Evolutionary conservation across 495 filamentous ascomycete genomes (phyloP).

Genomic region (Trichoderma erinaceum): DNA sequence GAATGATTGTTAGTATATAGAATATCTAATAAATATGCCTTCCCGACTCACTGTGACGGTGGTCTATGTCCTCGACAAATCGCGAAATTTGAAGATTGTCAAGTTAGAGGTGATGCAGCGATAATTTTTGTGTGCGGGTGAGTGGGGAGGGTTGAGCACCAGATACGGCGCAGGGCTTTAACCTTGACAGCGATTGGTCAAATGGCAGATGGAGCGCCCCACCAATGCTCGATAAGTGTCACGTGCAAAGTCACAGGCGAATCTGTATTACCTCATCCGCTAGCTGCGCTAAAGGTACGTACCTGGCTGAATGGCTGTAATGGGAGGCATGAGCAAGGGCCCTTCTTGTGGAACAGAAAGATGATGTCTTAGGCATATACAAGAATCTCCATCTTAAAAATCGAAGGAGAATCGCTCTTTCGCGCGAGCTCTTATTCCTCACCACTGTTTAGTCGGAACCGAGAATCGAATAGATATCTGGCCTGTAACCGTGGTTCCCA

Average conservation of each 20-base stretch:
- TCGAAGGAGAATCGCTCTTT: background rate
- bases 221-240: background rate
- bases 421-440: background rate
- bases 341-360: background rate
- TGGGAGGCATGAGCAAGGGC: background rate
- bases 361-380: background rate
- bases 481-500: background rate
- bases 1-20: constrained; percentile 27
- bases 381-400: background rate
- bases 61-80: constrained; percentile 48
- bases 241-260: background rate
- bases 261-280: background rate
- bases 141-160: constrained; percentile 15
- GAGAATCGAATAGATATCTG: background rate
- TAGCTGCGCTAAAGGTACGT: background rate
- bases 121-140: constrained; percentile 17
- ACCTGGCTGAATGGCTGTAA: background rate
- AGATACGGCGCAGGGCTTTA: constrained; percentile 12
- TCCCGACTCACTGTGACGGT: constrained; percentile 49
- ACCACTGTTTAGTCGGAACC: background rate
- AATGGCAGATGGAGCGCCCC: background rate
- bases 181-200: constrained; percentile 9
- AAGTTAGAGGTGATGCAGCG: constrained; percentile 10
- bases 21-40: constrained; percentile 23
- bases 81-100: constrained; percentile 24